A percentile compares a stretch with the other conserved stretches of the same genome.
phyloP scores from a whole-genome alignment of 352 stramenopile genomes.

The Plasmopara viticola region DNA sequence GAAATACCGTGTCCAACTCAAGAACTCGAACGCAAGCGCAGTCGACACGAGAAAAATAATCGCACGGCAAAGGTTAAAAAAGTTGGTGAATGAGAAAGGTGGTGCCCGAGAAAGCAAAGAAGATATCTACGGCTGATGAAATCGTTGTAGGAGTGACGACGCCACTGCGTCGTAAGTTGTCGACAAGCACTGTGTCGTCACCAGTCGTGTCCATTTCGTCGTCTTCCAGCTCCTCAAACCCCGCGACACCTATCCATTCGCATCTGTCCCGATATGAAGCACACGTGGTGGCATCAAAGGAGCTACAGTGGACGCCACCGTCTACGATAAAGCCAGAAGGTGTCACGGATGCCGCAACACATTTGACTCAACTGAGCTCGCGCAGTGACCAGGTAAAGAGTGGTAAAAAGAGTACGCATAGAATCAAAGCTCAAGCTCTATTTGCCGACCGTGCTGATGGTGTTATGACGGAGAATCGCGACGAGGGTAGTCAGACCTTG shows the following conservation, averaged over 20 bases:
- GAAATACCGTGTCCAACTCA: background rate
- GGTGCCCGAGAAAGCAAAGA: conserved; percentile 10
- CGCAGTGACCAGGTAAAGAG: conserved; percentile 8
- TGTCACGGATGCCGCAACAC: conserved; percentile 9
- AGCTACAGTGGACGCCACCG: conserved; percentile 53
- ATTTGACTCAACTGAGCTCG: conserved; percentile 19
- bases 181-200: conserved; percentile 41
- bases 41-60: conserved; percentile 3
- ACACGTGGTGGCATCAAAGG: conserved; percentile 36
- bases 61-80: conserved; percentile 7
- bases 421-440: conserved; percentile 30
- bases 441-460: conserved; percentile 20
- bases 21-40: conserved; percentile 16
- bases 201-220: conserved; percentile 71
- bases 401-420: conserved; percentile 18
- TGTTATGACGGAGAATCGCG: background rate
- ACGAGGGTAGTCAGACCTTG: background rate
- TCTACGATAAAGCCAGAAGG: conserved; percentile 10
- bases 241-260: conserved; percentile 51
- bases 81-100: conserved; percentile 8
- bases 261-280: conserved; percentile 30
- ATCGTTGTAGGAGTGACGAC: conserved; percentile 22
- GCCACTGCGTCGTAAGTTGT: conserved; percentile 26
- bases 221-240: conserved; percentile 53
- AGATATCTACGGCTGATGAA: background rate